Evolutionary conservation across 768 basidiomycete genomes (phyloP), one percentile per base, ranked within the genome.

Genomic region (Podaxis rugospora): DNA sequence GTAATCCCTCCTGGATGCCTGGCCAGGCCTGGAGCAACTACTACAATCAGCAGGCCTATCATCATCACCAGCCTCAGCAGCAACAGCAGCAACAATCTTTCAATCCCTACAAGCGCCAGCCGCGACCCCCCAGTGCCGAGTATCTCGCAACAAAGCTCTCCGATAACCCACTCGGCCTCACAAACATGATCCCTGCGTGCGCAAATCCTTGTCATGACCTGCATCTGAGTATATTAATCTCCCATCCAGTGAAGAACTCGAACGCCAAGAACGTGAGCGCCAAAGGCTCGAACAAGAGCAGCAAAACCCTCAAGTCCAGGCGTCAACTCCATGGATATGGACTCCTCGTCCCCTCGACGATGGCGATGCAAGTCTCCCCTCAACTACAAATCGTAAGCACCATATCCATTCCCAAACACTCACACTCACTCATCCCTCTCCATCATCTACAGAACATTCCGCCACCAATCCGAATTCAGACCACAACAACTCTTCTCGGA

Each of bases 271-370:
- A 35, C 68, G 63, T 27, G 57, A 57, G 32, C 57, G 47, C 3
- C 46, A 57, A 18, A 32, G 18, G 7, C 44, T 21, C 2, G 56
- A 57, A 25, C 28, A 49, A 6, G 46, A 37, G 28, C 37, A 25
- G 25, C 52, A 37, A 39, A 23, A 18, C 14, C 14, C n/a, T 27
- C 73, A 73, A 10, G 67, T 66, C 35, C 67, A 68, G 50, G 74
- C 75, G 5, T 76, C 80, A 13, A 90, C 89, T 0, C 89, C 89
- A 6, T 91, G 89, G 89, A 79, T 89, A 59, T 91, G 89, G 89
- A 85, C 80, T 70, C 83, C 87, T 25, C 68, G 78, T 37, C 73
- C 74, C 59, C 73, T 86, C 21, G 62, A 68, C 7, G 68, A 75
- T 36, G 72, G 76, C 27, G 71, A 66, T 1, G 65, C 32, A 65